Base-by-base conservation (phyloP, 257 asterid genomes). In the Fraxinus pennsylvanica region DNA sequence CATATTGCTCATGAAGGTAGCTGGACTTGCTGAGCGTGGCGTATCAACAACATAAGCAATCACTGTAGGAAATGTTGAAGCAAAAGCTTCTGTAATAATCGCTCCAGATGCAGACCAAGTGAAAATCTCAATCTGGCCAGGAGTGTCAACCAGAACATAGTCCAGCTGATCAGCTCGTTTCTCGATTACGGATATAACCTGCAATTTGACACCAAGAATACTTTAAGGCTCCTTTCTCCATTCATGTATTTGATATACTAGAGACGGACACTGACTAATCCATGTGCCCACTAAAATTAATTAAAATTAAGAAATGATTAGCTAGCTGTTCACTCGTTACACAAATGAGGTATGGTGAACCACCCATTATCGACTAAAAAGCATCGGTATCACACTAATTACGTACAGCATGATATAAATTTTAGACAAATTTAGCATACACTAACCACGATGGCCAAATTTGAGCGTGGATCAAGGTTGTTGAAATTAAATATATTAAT, bases 61-160 rank as follows among this genome's bases (percentile, higher is more conserved):
- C 74, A 95, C 96, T 9, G 99, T 95, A 67, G 99, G 99, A 76
- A 95, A 95, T 50, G 99, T 95, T 54, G 99, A 95, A 65, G 99
- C 98, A 85, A 93, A 95, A 76, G 99, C 94, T 86, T 95, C 98
- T 10, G 99, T 95, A 57, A 95, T 95, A 52, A 95, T 93, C 70
- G 97, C 94, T 59, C 99, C 98, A 65, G 99, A 95, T 32, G 99
- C 99, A 75, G 99, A 95, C 99, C 99, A 95, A 57, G 98, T 95
- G 88, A 95, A 95, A 70, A 93, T 95, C 88, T 95, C 99, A 66
- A 95, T 95, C 83, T 95, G 99, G 59, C 99, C 98, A 79, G 99
- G 99, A 74, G 99, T 95, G 85, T 95, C 99, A 82, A 95, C 97
- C 59, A 95, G 86, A 83, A 95, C 98, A 78, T 93, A 95, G 87